These are phyloP conservation scores for Ensete glaucum DNA, from an alignment of 176 grass and related monocot genomes.

Conservation along the genomic window DNA sequence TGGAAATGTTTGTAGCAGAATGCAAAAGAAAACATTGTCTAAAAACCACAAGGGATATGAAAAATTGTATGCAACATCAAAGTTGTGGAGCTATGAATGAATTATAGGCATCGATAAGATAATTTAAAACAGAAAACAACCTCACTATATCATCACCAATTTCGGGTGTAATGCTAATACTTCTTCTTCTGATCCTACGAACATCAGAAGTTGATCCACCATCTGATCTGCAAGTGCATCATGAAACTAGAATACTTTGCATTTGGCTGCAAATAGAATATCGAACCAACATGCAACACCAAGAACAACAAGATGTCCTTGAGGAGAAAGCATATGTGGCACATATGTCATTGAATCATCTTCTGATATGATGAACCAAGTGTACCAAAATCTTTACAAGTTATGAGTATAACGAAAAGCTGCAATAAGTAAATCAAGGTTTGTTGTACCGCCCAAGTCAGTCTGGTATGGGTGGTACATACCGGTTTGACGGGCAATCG, in stretches of 20 bases:
- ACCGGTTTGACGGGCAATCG: too few relatives aligned
- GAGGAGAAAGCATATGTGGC: too few relatives aligned
- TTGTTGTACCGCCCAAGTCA: too few relatives aligned
- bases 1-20: not conserved
- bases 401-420: too few relatives aligned
- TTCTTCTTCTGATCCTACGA: conserved; percentile 87
- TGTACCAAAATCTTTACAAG: too few relatives aligned
- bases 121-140: conserved; percentile 40
- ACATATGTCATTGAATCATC: too few relatives aligned
- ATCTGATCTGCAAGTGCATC: conserved; percentile 60
- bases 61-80: not conserved
- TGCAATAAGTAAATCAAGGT: too few relatives aligned
- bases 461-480: too few relatives aligned
- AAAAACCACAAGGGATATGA: not conserved
- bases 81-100: not conserved
- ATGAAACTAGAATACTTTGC: not conserved
- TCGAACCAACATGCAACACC: not conserved
- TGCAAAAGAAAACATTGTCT: not conserved
- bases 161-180: conserved; percentile 97
- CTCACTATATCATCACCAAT: conserved; percentile 98
- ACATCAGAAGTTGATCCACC: conserved; percentile 48
- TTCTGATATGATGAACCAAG: too few relatives aligned
- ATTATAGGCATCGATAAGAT: not conserved
- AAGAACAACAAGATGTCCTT: not conserved
- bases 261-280: not conserved